These are phyloP conservation scores for Stemphylium vesicarium DNA, from an alignment of 2,329 filamentous ascomycete genomes.

Conservation along the genomic window DNA sequence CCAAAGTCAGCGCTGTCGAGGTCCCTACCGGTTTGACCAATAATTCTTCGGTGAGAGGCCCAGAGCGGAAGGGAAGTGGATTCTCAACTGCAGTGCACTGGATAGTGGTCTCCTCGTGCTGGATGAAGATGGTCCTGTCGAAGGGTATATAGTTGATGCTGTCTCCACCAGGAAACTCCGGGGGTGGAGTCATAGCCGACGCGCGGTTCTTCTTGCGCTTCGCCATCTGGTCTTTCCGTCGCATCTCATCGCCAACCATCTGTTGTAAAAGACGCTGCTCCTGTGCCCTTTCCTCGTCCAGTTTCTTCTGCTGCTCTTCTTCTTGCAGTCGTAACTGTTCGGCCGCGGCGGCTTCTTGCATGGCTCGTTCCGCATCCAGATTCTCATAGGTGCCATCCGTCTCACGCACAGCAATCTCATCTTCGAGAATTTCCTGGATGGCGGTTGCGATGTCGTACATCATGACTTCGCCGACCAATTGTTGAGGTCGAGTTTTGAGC, in stretches of 20 bases:
- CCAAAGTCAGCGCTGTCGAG: constrained; percentile 59
- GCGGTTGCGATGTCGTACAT: constrained; percentile 66
- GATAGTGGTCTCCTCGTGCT: constrained; percentile 66
- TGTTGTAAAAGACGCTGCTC: constrained; percentile 73
- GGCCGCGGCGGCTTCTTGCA: constrained; percentile 76
- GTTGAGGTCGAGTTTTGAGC: constrained; percentile 71
- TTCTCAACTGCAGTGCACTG: constrained; percentile 75
- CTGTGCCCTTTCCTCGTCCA: constrained; percentile 62
- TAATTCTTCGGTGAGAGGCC: constrained; percentile 71
- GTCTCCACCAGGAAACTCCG: constrained; percentile 49
- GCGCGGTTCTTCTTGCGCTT: constrained; percentile 64
- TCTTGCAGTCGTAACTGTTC: constrained; percentile 59
- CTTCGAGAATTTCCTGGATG: constrained; percentile 76
- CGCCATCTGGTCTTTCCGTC: constrained; percentile 65
- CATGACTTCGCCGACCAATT: constrained; percentile 68
- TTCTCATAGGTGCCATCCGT: constrained; percentile 80
- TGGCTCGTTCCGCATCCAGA: constrained; percentile 85
- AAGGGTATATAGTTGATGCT: constrained; percentile 60
- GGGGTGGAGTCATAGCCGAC: constrained; percentile 39
- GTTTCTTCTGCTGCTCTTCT: constrained; percentile 49
- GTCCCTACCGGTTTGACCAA: constrained; percentile 72
- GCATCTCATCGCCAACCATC: constrained; percentile 75
- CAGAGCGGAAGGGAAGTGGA: constrained; percentile 67
- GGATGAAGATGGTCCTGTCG: constrained; percentile 69
- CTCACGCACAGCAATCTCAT: constrained; percentile 79